A percentile compares a stretch with the other conserved stretches of the same genome.
Conservation (phyloP, 306 rosid species). For the Lathyrus oleraceus region DNA sequence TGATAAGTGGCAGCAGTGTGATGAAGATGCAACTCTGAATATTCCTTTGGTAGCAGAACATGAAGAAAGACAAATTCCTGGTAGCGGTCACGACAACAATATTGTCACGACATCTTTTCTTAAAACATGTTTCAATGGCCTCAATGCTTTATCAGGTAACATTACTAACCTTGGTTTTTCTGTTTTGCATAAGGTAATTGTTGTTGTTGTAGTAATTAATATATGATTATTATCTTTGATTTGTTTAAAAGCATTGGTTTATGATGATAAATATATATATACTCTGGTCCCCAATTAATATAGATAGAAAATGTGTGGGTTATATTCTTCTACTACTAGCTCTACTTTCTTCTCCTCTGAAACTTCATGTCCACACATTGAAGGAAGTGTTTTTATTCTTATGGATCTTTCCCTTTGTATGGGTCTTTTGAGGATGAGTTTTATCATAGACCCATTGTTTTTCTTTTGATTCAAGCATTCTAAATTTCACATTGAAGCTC, state of each 20-base stretch:
- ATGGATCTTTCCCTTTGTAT: too few relatives aligned
- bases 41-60: slow-evolving; percentile 23
- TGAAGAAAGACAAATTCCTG: background rate
- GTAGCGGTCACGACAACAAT: background rate
- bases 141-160: slow-evolving; percentile 48
- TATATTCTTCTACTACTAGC: background rate
- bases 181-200: background rate
- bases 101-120: slow-evolving; percentile 22
- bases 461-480: background rate
- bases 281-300: background rate
- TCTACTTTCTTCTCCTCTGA: background rate
- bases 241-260: background rate
- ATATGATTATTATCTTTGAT: background rate
- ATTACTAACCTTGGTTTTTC: background rate
- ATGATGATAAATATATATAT: background rate
- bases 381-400: background rate
- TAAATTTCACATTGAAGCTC: background rate
- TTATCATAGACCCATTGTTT: background rate
- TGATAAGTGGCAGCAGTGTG: background rate
- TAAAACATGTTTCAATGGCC: slow-evolving; percentile 39
- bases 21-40: background rate
- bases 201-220: background rate
- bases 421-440: background rate
- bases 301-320: background rate
- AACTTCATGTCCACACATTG: background rate